phyloP scores from a whole-genome alignment of 805 yeast genomes.

The Kodamaea sagamina region DNA sequence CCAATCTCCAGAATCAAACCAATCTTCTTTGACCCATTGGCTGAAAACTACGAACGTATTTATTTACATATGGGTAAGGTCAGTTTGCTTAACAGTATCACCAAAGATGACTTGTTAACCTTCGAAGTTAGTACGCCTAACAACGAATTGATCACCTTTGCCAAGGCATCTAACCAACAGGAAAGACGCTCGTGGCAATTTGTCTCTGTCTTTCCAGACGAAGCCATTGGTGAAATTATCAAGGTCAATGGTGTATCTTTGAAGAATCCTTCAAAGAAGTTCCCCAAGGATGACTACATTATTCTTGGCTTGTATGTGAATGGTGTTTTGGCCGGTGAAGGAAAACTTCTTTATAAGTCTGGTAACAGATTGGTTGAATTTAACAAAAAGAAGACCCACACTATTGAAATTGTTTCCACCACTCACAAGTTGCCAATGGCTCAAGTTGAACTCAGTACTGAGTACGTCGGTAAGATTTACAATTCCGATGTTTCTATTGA shows the following conservation, averaged over 20 bases:
- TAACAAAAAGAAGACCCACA: conserved; percentile 42
- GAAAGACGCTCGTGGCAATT: conserved; percentile 63
- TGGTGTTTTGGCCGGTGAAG: conserved; percentile 62
- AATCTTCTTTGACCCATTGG: conserved; percentile 63
- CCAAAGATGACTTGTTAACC: conserved; percentile 48
- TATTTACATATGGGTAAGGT: conserved; percentile 60
- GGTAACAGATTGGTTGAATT: conserved; percentile 51
- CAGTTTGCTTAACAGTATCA: conserved; percentile 28
- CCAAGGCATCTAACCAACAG: conserved; percentile 67
- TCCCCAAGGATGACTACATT: conserved; percentile 53
- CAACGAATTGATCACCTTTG: conserved; percentile 51
- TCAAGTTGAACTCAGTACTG: conserved; percentile 56
- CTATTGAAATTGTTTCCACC: conserved; percentile 45
- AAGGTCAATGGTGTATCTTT: conserved; percentile 59
- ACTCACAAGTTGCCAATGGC: conserved; percentile 41
- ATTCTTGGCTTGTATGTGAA: conserved; percentile 60
- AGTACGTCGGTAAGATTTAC: conserved; percentile 67
- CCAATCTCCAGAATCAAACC: conserved; percentile 69
- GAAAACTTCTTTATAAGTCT: conserved; percentile 52
- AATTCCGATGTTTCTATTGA: conserved; percentile 60
- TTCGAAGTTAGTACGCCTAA: conserved; percentile 56
- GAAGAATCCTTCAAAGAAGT: conserved; percentile 34
- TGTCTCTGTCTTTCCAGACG: conserved; percentile 70
- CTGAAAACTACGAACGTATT: conserved; percentile 58
- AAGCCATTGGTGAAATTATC: conserved; percentile 69